Conservation (phyloP, 2,329 filamentous ascomycete species). For the Phaeophleospora eucalypticola region DNA sequence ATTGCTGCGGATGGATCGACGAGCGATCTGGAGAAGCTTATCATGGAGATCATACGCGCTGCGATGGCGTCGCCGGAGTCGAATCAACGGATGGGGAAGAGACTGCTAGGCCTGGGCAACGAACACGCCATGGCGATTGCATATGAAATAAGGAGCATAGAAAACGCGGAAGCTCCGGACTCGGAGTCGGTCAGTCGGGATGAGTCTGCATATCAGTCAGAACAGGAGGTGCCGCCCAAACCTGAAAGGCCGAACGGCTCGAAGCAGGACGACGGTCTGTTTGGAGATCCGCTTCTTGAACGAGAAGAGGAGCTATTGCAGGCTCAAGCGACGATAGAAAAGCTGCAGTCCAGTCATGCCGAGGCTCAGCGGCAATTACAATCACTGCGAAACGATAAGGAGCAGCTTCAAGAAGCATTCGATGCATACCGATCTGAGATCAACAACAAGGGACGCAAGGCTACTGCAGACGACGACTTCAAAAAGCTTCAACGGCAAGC, state of each 20-base stretch:
- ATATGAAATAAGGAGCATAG: conserved; percentile 31
- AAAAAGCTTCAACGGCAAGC: conserved; percentile 43
- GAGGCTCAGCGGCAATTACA: conserved; percentile 42
- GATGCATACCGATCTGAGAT: conserved; percentile 45
- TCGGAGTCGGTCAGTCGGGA: conserved; percentile 28
- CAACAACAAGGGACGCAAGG: conserved; percentile 37
- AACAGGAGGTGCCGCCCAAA: conserved; percentile 23
- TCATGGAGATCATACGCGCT: conserved; percentile 47
- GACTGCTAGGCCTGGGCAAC: conserved; percentile 30
- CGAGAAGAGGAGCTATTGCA: conserved; percentile 49
- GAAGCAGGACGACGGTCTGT: conserved; percentile 19
- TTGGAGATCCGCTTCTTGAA: conserved; percentile 45
- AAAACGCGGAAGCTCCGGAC: conserved; percentile 26
- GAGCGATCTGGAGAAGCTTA: conserved; percentile 37
- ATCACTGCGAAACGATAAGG: conserved; percentile 38
- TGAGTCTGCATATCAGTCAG: conserved; percentile 29
- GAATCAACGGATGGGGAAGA: conserved; percentile 44
- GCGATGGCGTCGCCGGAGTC: conserved; percentile 46
- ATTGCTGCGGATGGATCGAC: conserved; percentile 44
- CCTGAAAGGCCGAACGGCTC: conserved; percentile 17
- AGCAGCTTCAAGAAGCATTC: conserved; percentile 46
- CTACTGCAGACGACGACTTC: conserved; percentile 39
- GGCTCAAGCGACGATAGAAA: conserved; percentile 44
- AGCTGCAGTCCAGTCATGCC: conserved; percentile 39
- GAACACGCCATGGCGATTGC: conserved; percentile 33